These are phyloP conservation scores for Sporothrix inflata DNA, from an alignment of 2,329 filamentous ascomycete species.

Conservation along the genomic window DNA sequence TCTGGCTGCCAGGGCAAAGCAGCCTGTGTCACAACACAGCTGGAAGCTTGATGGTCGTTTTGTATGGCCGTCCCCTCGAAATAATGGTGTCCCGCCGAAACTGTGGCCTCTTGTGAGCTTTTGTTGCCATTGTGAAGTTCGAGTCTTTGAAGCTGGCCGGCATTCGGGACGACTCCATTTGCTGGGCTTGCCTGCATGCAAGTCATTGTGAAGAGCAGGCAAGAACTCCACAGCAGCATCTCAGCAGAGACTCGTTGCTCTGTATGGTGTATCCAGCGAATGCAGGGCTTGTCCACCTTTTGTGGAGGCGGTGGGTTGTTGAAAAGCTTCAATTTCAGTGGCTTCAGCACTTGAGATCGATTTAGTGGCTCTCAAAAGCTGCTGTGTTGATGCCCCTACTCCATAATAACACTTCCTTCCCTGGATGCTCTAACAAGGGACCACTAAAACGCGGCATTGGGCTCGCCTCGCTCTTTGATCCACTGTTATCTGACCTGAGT, in stretches of 20 bases:
- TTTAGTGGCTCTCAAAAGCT: neutral
- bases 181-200: neutral
- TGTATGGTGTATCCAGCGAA: neutral
- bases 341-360: neutral
- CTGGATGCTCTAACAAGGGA: neutral
- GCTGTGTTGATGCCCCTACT: neutral
- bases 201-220: neutral
- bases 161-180: neutral
- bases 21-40: too few species aligned
- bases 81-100: neutral
- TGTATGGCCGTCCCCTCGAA: neutral
- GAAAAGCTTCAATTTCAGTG: neutral
- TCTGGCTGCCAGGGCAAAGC: neutral
- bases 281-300: neutral
- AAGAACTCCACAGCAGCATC: neutral
- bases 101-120: too few species aligned
- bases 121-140: too few species aligned
- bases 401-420: neutral
- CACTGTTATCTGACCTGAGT: neutral
- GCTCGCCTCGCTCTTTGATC: neutral
- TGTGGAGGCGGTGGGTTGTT: neutral
- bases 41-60: neutral
- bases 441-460: constrained; percentile 2
- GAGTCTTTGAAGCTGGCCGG: neutral
- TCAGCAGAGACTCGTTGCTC: neutral